phyloP scores from a whole-genome alignment of 2,329 filamentous ascomycete genomes.

The Lasiodiplodia sp. region DNA sequence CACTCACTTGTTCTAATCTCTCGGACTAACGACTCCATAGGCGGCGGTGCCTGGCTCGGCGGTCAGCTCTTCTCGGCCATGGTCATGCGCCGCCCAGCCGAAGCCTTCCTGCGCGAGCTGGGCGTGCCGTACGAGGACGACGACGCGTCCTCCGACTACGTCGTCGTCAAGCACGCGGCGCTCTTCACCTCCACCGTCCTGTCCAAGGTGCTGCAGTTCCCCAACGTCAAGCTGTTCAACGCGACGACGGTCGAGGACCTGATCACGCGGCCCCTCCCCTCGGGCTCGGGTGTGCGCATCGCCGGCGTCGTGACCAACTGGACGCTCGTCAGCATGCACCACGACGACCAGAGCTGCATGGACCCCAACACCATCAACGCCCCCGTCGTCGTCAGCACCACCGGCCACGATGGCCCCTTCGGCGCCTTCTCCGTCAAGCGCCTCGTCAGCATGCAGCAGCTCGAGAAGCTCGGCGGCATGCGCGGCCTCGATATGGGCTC shows the following conservation, averaged over 20 bases:
- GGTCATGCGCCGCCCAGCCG: slow-evolving; percentile 92
- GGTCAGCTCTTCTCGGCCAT: slow-evolving; percentile 95
- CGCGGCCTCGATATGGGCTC: slow-evolving; percentile 90
- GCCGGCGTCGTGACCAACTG: slow-evolving; percentile 95
- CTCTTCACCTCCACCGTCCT: slow-evolving; percentile 90
- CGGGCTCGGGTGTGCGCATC: slow-evolving; percentile 68
- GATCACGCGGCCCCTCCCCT: slow-evolving; percentile 73
- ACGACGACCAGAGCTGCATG: slow-evolving; percentile 93
- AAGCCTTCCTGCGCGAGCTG: slow-evolving; percentile 81
- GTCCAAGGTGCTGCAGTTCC: slow-evolving; percentile 81
- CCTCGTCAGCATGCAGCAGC: slow-evolving; percentile 83
- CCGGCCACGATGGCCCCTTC: slow-evolving; percentile 89
- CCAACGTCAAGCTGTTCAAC: slow-evolving; percentile 97
- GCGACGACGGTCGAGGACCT: slow-evolving; percentile 91
- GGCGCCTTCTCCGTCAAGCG: slow-evolving; percentile 92
- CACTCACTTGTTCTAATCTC: background rate
- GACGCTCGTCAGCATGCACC: slow-evolving; percentile 88
- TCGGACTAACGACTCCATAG: slow-evolving; percentile 41
- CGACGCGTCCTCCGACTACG: slow-evolving; percentile 68
- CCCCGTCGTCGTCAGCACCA: slow-evolving; percentile 85
- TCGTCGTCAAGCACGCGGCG: slow-evolving; percentile 93
- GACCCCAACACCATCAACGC: slow-evolving; percentile 97
- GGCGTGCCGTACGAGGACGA: slow-evolving; percentile 89
- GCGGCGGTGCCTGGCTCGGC: slow-evolving; percentile 90
- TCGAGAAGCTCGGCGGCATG: slow-evolving; percentile 90